Evolutionary conservation across 257 asterid genomes (phyloP).

Genomic region (Petrea volubilis): DNA sequence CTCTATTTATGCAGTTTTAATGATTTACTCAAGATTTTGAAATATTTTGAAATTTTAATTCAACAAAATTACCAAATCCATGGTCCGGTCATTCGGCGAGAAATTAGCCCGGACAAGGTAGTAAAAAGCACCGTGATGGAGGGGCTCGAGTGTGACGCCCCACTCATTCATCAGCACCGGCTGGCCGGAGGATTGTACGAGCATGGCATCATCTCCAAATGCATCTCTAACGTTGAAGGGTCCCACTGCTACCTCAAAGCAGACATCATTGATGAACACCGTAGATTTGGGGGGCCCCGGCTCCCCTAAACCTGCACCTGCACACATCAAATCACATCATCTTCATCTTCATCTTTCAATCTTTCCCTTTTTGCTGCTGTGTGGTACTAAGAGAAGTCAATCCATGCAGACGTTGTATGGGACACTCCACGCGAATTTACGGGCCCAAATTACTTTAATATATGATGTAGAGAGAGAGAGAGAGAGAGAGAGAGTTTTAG

Average conservation of each 20-base stretch:
- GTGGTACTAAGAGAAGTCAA: conserved; percentile 21
- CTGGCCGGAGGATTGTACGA: conserved; percentile 70
- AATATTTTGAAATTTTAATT: too few relatives aligned
- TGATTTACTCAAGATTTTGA: too few relatives aligned
- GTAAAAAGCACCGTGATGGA: conserved; percentile 75
- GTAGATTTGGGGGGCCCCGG: conserved; percentile 44
- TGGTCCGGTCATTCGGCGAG: conserved; percentile 30
- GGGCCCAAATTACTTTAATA: conserved; percentile 42
- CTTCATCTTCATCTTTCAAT: not conserved
- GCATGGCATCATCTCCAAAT: conserved; percentile 76
- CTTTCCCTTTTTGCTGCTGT: not conserved
- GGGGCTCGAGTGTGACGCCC: conserved; percentile 76
- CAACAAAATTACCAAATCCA: conserved; percentile 39
- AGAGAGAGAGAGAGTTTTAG: too few relatives aligned
- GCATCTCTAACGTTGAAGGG: conserved; percentile 72
- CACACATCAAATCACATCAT: conserved; percentile 31
- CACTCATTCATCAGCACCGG: conserved; percentile 73
- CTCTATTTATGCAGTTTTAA: too few relatives aligned
- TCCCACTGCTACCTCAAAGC: conserved; percentile 65
- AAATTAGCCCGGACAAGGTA: conserved; percentile 61
- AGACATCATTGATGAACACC: conserved; percentile 81
- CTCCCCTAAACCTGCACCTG: conserved; percentile 45
- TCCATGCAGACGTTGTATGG: conserved; percentile 44
- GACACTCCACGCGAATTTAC: conserved; percentile 31
- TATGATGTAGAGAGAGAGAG: too few relatives aligned